These are phyloP conservation scores for Talaromyces verruculosus DNA, from an alignment of 2,329 filamentous ascomycete genomes.

Conservation along the genomic window DNA sequence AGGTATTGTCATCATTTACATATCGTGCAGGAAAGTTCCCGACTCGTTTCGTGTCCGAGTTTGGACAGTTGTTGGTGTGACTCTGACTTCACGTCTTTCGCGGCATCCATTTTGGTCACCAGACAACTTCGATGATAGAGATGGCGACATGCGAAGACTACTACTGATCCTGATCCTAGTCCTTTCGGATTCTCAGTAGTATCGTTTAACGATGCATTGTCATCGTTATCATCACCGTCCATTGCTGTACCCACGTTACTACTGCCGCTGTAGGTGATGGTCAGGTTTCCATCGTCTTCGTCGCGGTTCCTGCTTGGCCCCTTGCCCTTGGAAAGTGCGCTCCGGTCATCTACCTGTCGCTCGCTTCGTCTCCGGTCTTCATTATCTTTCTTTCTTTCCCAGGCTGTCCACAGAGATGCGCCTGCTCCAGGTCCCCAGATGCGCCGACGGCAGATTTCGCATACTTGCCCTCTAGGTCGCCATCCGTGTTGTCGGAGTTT, in stretches of 20 bases:
- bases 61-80: neutral
- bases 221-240: slow-evolving; percentile 2
- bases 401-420: slow-evolving; percentile 73
- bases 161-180: slow-evolving; percentile 31
- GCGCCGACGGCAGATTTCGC: slow-evolving; percentile 78
- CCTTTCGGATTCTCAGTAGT: slow-evolving; percentile 4
- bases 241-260: slow-evolving; percentile 5
- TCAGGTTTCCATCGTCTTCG: slow-evolving; percentile 22
- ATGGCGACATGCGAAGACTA: slow-evolving; percentile 52
- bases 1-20: slow-evolving; percentile 37
- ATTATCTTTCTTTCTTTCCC: slow-evolving; percentile 62
- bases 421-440: slow-evolving; percentile 89
- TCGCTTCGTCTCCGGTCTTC: slow-evolving; percentile 33
- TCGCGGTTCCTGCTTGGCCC: slow-evolving; percentile 27
- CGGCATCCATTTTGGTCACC: slow-evolving; percentile 28
- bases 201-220: neutral
- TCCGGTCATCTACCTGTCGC: slow-evolving; percentile 32
- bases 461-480: slow-evolving; percentile 81
- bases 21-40: slow-evolving; percentile 36
- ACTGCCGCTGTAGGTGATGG: slow-evolving; percentile 18
- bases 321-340: slow-evolving; percentile 39
- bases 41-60: slow-evolving; percentile 27
- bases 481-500: slow-evolving; percentile 79
- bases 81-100: neutral
- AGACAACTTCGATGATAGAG: slow-evolving; percentile 50